phyloP scores from a whole-genome alignment of 1,284 basidiomycete genomes.

The Trichosporon sp. region DNA sequence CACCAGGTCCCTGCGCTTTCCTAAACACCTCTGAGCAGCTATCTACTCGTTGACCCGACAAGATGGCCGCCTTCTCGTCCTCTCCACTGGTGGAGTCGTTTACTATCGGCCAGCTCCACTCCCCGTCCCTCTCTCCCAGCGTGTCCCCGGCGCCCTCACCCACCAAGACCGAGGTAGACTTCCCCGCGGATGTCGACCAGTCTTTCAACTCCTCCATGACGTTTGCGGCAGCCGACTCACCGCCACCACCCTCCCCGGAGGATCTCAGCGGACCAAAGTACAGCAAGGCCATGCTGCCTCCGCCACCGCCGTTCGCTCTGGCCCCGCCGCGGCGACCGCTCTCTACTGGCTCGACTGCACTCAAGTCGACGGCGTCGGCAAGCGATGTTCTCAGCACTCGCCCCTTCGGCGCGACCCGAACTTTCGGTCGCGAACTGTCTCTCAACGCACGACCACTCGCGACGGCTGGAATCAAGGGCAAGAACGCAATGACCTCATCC shows the following conservation, averaged over 20 bases:
- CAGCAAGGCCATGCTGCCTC: conserved; percentile 14
- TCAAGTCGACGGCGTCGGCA: neutral
- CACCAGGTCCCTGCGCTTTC: conserved; percentile 1
- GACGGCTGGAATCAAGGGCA: conserved; percentile 7
- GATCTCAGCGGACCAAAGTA: conserved; percentile 8
- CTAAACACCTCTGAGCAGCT: neutral
- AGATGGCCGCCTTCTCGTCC: conserved; percentile 39
- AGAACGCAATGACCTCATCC: neutral
- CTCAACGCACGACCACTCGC: conserved; percentile 15
- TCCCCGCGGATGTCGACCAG: conserved; percentile 45
- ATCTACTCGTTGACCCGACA: conserved; percentile 7
- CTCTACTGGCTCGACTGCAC: neutral
- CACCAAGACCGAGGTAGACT: conserved; percentile 39
- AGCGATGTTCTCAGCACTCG: neutral
- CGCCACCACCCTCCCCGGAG: conserved; percentile 14
- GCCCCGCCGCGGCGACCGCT: conserved; percentile 30
- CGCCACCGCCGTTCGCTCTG: conserved; percentile 25
- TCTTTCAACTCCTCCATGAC: conserved; percentile 48
- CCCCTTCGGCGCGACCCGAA: conserved; percentile 12
- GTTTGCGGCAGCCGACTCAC: conserved; percentile 30
- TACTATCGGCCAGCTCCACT: conserved; percentile 28
- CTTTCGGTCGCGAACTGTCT: conserved; percentile 40
- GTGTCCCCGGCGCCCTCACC: conserved; percentile 33
- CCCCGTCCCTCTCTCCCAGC: conserved; percentile 9
- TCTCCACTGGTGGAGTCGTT: conserved; percentile 42